Evolutionary conservation across 2,329 filamentous ascomycete species (phyloP), one percentile per base, ranked within the genome.

Genomic region (Stachybotrys chartarum): DNA sequence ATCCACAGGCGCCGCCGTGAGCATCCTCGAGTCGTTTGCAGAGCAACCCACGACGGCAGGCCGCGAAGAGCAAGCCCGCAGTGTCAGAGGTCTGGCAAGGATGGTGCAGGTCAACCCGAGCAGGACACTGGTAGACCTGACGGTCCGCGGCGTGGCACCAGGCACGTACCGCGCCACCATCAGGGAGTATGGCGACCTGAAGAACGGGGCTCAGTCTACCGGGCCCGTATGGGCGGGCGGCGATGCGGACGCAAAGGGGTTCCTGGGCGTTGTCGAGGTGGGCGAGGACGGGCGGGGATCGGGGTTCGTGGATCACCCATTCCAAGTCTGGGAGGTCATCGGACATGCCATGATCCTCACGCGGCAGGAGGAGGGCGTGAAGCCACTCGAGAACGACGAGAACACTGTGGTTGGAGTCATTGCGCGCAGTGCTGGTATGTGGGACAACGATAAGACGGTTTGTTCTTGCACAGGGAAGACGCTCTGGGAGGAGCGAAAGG

Each of bases 391-490:
- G 64, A 92, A 96, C 62, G 90, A 96, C 67, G 80, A 85, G 55
- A 84, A 95, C 69, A 96, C 91, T 18, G 77, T 97, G 52, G 90
- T 96, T 2, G 94, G 94, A 8, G 92, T 99, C 53, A 90, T 99
- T 73, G 94, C 94, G 51, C 81, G 94, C 68, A 97, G 92, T 71
- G 93, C 94, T 16, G 94, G 94, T n/a, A 88, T 96, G 58, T 99
- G 94, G 94, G 93, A 97, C 71, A 96, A 99, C 65, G 91, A 97
- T 70, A 99, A 97, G 81, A 96, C 90, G 50, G 93, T 99, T 6
- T 99, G 94, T 71, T 96, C 91, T 51, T 99, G 94, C 73, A 96
- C 91, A 44, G 94, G 94, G 5, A 97, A 97, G 83, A 97, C 92
- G 55, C 83, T 99, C 11, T 99, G 94, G 94, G 89, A 99, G 73